A percentile compares a stretch with the other conserved stretches of the same genome.
These are phyloP conservation scores for Wickerhamiella brachini DNA, from an alignment of 805 yeast genomes.

Conservation along the genomic window DNA sequence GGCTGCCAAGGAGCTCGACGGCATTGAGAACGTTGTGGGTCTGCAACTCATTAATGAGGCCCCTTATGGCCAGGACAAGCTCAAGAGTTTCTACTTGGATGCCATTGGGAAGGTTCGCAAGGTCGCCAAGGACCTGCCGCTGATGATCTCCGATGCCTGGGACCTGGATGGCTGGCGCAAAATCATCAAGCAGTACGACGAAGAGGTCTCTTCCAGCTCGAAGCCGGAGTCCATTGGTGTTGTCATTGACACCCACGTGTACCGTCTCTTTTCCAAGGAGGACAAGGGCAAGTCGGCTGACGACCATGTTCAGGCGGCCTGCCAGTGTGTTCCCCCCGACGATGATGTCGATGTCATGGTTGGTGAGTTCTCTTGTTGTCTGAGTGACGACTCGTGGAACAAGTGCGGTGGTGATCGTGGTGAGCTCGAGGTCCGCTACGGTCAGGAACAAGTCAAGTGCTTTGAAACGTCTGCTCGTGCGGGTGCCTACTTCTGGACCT, in stretches of 20 bases:
- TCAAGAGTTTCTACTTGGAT: slow-evolving; percentile 41
- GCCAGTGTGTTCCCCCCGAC: slow-evolving; percentile 9
- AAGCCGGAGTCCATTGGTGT: slow-evolving; percentile 36
- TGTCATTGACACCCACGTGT: slow-evolving; percentile 72
- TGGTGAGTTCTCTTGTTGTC: slow-evolving; percentile 85
- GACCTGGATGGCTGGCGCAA: slow-evolving; percentile 67
- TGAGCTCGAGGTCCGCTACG: slow-evolving; percentile 46
- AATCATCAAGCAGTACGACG: slow-evolving; percentile 39
- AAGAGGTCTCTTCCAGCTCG: slow-evolving; percentile 19
- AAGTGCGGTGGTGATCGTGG: slow-evolving; percentile 35
- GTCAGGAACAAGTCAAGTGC: slow-evolving; percentile 37
- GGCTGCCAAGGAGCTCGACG: slow-evolving; percentile 44
- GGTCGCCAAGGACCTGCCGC: slow-evolving; percentile 44
- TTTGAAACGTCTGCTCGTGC: slow-evolving; percentile 42
- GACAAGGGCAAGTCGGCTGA: slow-evolving; percentile 57
- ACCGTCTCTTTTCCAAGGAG: slow-evolving; percentile 67
- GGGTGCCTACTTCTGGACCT: slow-evolving; percentile 87
- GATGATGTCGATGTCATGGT: slow-evolving; percentile 51
- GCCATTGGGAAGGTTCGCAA: slow-evolving; percentile 50
- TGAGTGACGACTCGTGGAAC: slow-evolving; percentile 66
- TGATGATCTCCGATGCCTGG: slow-evolving; percentile 90
- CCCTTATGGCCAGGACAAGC: slow-evolving; percentile 42
- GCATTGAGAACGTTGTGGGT: slow-evolving; percentile 59
- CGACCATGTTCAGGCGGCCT: slow-evolving; percentile 35
- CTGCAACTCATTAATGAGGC: slow-evolving; percentile 81